phyloP scores from a whole-genome alignment of 768 basidiomycete species.

The Leccinum arenicola region DNA sequence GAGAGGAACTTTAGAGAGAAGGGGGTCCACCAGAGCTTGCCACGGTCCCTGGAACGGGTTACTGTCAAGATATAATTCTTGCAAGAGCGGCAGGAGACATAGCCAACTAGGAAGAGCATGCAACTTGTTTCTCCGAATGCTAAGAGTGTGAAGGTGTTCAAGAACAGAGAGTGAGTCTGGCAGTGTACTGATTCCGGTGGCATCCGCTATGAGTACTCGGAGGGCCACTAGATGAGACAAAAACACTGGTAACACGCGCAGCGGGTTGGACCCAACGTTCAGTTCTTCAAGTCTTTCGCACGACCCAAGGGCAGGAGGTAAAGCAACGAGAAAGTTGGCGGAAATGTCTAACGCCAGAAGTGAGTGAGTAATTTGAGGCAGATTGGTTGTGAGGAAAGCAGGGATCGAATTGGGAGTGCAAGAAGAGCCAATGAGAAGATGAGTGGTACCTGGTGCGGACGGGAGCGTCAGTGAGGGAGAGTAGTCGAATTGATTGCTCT shows the following conservation, averaged over 20 bases:
- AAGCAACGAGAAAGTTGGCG: conserved; percentile 76
- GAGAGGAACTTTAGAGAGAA: conserved; percentile 62
- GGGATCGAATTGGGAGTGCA: conserved; percentile 76
- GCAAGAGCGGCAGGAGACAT: conserved; percentile 78
- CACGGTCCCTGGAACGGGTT: conserved; percentile 96
- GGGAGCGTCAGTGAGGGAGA: not conserved
- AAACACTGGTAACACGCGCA: conserved; percentile 90
- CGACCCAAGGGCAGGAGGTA: conserved; percentile 79
- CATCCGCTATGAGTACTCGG: conserved; percentile 89
- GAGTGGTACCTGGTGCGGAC: conserved; percentile 72
- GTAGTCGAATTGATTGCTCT: not conserved
- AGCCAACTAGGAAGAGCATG: conserved; percentile 93
- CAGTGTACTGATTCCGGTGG: conserved; percentile 75
- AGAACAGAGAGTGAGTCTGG: conserved; percentile 73
- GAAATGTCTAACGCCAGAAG: conserved; percentile 94
- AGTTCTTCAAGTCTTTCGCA: conserved; percentile 88
- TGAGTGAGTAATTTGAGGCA: conserved; percentile 73
- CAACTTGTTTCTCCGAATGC: conserved; percentile 85
- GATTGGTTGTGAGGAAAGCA: conserved; percentile 60
- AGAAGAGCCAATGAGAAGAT: conserved; percentile 85
- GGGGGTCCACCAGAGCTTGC: conserved; percentile 84
- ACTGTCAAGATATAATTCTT: conserved; percentile 87
- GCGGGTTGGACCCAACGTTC: conserved; percentile 87
- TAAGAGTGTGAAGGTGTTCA: conserved; percentile 82
- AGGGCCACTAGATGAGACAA: conserved; percentile 73